These are phyloP conservation scores for Annona cherimola DNA, from an alignment of 164 flowering plant species.

Conservation along the genomic window DNA sequence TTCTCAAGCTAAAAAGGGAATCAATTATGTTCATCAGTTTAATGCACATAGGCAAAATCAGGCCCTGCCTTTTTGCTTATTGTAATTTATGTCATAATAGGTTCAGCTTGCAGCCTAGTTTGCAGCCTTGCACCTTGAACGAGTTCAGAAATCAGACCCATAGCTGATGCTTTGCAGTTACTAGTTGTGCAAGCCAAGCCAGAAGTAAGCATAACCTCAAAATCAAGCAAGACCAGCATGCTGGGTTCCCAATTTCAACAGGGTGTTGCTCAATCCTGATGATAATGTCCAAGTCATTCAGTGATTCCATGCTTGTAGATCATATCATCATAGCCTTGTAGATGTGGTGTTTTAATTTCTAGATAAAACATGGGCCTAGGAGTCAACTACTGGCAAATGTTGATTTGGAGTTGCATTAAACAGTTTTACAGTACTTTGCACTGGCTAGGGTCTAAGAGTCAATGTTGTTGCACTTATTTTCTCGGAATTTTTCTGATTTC, in stretches of 20 bases:
- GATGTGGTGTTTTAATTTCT: background rate
- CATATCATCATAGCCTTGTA: background rate
- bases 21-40: too few relatives aligned
- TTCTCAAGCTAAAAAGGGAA: too few relatives aligned
- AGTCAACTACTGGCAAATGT: background rate
- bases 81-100: background rate
- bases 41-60: background rate
- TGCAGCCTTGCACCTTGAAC: background rate
- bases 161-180: background rate
- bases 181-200: too few relatives aligned
- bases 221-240: background rate
- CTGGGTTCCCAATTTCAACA: background rate
- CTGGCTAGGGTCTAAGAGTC: background rate
- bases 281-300: background rate
- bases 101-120: background rate
- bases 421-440: background rate
- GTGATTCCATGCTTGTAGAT: background rate
- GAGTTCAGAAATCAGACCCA: background rate
- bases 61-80: background rate
- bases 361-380: background rate
- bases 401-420: background rate
- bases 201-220: background rate
- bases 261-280: background rate
- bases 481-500: conserved; percentile 17
- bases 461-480: background rate